Evolutionary conservation across 257 asterid genomes (phyloP).

Genomic region (Scutellaria minor): DNA sequence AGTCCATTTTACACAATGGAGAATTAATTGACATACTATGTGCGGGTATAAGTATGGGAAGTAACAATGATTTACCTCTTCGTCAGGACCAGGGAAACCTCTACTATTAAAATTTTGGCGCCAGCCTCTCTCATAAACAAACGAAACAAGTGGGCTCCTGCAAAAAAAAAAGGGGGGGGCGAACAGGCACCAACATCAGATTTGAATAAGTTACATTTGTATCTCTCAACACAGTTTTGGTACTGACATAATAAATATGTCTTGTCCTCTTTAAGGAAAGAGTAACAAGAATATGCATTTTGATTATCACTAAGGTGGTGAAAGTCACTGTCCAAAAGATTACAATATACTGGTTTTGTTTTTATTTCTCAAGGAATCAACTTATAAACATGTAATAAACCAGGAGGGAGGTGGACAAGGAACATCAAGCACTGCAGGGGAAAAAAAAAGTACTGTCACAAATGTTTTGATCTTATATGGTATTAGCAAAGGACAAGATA

Average conservation of each 20-base stretch:
- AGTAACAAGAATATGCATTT: not conserved
- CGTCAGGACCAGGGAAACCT: conserved; percentile 97
- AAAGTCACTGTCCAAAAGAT: conserved; percentile 10
- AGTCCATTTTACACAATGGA: conserved; percentile 7
- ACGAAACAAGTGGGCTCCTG: conserved; percentile 97
- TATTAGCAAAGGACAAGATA: not conserved
- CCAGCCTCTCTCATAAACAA: conserved; percentile 97
- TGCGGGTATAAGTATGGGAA: conserved; percentile 25
- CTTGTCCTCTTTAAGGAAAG: not conserved
- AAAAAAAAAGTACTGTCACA: not conserved
- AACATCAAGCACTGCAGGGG: not conserved
- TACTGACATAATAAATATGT: not conserved
- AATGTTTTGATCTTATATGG: not conserved
- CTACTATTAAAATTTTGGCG: conserved; percentile 83
- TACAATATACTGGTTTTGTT: not conserved
- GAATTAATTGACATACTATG: conserved; percentile 14
- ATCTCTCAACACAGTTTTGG: not conserved
- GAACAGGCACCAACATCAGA: conserved; percentile 32
- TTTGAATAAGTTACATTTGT: conserved; percentile 10
- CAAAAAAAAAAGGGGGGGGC: conserved; percentile 21
- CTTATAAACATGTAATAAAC: not conserved
- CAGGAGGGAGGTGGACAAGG: not conserved
- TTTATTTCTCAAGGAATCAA: not conserved
- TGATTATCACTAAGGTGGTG: not conserved
- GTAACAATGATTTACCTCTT: conserved; percentile 69